Conservation (phyloP, 768 basidiomycete species). For the Serendipita sp. region DNA sequence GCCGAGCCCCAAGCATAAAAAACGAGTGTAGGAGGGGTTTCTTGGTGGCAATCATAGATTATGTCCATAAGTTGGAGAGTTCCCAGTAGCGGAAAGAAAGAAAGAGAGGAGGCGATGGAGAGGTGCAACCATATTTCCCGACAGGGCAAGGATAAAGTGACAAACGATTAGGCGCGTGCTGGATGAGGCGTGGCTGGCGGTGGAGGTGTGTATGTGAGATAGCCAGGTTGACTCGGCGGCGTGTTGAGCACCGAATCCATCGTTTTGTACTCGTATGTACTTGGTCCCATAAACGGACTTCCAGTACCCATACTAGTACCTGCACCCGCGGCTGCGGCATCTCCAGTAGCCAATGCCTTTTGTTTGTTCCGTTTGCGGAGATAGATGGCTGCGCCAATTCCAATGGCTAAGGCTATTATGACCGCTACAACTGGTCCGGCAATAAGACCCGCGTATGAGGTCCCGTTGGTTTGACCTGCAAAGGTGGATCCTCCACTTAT, state of each 20-base stretch:
- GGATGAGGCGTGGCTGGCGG: background rate
- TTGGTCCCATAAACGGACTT: background rate
- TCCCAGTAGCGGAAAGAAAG: too few relatives aligned
- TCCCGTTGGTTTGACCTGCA: background rate
- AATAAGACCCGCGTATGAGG: background rate
- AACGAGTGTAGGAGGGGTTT: too few relatives aligned
- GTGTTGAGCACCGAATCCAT: background rate
- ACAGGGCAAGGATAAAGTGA: background rate
- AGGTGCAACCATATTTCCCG: too few relatives aligned
- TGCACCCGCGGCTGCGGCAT: too few relatives aligned
- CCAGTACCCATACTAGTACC: too few relatives aligned
- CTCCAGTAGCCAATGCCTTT: background rate
- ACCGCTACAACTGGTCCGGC: slow-evolving; percentile 21
- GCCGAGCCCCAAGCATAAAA: too few relatives aligned
- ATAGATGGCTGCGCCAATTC: slow-evolving; percentile 13
- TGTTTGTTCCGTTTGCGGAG: background rate
- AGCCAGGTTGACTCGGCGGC: background rate
- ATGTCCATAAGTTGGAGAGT: too few relatives aligned
- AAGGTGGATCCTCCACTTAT: background rate
- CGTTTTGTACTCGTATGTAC: background rate
- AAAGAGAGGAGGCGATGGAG: background rate
- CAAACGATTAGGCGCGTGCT: background rate
- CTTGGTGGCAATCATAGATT: too few relatives aligned
- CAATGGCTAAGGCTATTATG: slow-evolving; percentile 23
- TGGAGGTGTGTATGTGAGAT: background rate